Evolutionary conservation across 2,329 filamentous ascomycete species (phyloP).

Genomic region (Microcera coccophila): DNA sequence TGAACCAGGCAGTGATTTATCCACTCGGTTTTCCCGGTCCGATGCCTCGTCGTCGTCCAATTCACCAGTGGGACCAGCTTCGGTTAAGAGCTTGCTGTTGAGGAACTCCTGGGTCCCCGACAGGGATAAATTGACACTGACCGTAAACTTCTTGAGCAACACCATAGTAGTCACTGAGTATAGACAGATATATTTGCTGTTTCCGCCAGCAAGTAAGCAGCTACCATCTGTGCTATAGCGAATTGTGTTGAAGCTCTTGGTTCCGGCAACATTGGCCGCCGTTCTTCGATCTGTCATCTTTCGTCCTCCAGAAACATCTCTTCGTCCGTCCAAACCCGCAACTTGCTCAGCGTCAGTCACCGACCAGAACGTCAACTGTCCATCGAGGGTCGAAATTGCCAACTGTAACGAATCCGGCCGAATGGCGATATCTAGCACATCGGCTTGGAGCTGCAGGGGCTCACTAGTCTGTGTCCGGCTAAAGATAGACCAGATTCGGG

Average conservation of each 20-base stretch:
- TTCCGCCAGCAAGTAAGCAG: constrained; percentile 85
- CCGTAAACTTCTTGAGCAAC: constrained; percentile 89
- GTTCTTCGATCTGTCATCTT: constrained; percentile 84
- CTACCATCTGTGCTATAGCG: constrained; percentile 89
- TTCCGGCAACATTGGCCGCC: constrained; percentile 84
- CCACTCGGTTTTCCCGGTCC: constrained; percentile 79
- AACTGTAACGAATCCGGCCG: constrained; percentile 88
- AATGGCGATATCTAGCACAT: constrained; percentile 81
- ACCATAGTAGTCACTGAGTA: constrained; percentile 94
- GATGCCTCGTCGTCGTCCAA: constrained; percentile 86
- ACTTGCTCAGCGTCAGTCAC: constrained; percentile 83
- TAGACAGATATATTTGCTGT: constrained; percentile 97
- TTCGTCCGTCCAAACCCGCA: constrained; percentile 79
- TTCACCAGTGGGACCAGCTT: constrained; percentile 79
- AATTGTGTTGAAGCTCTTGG: constrained; percentile 85
- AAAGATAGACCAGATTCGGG: constrained; percentile 95
- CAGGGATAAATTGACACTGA: constrained; percentile 91
- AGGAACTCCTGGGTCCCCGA: constrained; percentile 96
- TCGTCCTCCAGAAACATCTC: constrained; percentile 89
- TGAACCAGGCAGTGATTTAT: constrained; percentile 76
- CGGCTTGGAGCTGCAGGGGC: constrained; percentile 84
- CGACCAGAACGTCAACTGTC: constrained; percentile 93
- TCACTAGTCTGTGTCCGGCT: constrained; percentile 91
- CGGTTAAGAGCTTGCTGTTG: constrained; percentile 86
- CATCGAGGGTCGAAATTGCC: constrained; percentile 87